Conservation (phyloP, 2,329 filamentous ascomycete genomes). For the Phialophora verrucosa region DNA sequence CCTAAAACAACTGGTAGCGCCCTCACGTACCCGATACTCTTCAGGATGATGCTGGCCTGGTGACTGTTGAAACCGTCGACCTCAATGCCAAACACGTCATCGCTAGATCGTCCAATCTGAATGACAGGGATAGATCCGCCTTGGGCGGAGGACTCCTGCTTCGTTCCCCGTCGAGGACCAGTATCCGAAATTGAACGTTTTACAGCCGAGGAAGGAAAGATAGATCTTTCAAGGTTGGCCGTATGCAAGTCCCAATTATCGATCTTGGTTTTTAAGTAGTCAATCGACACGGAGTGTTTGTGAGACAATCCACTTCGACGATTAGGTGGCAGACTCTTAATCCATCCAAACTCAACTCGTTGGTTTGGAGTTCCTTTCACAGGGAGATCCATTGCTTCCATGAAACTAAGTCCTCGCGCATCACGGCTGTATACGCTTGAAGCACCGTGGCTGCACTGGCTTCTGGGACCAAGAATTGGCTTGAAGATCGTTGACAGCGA, state of each 20-base stretch:
- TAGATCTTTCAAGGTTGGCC: slow-evolving; percentile 13
- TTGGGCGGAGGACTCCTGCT: neutral
- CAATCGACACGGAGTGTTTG: slow-evolving; percentile 18
- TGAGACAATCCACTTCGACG: slow-evolving; percentile 3
- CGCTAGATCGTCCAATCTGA: slow-evolving; percentile 15
- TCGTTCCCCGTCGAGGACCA: slow-evolving; percentile 13
- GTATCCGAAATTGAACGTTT: slow-evolving; percentile 31
- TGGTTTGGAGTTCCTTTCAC: slow-evolving; percentile 7
- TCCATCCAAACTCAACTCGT: neutral
- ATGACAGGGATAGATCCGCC: slow-evolving; percentile 15
- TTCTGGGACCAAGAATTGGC: slow-evolving; percentile 22
- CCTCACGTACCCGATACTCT: slow-evolving; percentile 7
- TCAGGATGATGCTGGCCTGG: slow-evolving; percentile 3
- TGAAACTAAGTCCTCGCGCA: slow-evolving; percentile 29
- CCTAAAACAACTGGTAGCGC: slow-evolving; percentile 2
- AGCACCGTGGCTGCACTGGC: slow-evolving; percentile 19
- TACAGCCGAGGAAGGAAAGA: neutral
- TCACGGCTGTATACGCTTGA: slow-evolving; percentile 38
- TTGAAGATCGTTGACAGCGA: slow-evolving; percentile 31
- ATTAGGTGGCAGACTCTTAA: neutral
- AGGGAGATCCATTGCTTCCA: slow-evolving; percentile 12
- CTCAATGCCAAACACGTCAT: slow-evolving; percentile 25
- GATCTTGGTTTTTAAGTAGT: slow-evolving; percentile 31
- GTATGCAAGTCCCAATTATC: slow-evolving; percentile 34
- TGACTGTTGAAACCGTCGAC: neutral